These are phyloP conservation scores for Neurospora sublineolata DNA, from an alignment of 495 filamentous ascomycete genomes.

Conservation along the genomic window DNA sequence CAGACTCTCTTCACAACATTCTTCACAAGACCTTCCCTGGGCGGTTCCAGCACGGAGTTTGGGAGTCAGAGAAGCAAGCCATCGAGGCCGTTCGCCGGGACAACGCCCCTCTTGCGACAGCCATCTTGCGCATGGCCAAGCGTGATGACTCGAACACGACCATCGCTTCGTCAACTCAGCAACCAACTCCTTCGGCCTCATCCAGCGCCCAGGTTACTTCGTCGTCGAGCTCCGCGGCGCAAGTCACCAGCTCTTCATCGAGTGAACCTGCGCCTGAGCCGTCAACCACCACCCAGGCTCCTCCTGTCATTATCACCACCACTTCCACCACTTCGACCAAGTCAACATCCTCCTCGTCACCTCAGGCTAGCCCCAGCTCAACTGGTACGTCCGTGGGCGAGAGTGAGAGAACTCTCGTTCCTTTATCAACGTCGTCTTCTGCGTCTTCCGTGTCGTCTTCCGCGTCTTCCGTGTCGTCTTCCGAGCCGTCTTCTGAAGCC, in stretches of 20 bases:
- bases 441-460: constrained; percentile 4
- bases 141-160: constrained; percentile 21
- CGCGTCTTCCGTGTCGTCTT: background rate
- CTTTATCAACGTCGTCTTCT: constrained; percentile 1
- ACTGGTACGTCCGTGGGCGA: constrained; percentile 7
- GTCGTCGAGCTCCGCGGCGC: background rate
- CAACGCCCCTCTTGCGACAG: constrained; percentile 22
- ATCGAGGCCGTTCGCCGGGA: constrained; percentile 21
- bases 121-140: constrained; percentile 27
- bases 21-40: constrained; percentile 28
- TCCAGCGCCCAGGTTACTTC: background rate
- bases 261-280: background rate
- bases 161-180: background rate
- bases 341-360: background rate
- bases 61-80: constrained; percentile 22
- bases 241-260: background rate
- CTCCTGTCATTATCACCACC: constrained; percentile 5
- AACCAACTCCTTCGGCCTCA: constrained; percentile 1
- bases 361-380: background rate
- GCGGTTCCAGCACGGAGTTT: constrained; percentile 27
- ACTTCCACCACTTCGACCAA: constrained; percentile 1
- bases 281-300: constrained; percentile 2
- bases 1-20: constrained; percentile 26
- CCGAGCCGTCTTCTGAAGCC: background rate
- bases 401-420: constrained; percentile 8